phyloP scores from a whole-genome alignment of 208 protist species.

The Trypanosoma vivax region DNA sequence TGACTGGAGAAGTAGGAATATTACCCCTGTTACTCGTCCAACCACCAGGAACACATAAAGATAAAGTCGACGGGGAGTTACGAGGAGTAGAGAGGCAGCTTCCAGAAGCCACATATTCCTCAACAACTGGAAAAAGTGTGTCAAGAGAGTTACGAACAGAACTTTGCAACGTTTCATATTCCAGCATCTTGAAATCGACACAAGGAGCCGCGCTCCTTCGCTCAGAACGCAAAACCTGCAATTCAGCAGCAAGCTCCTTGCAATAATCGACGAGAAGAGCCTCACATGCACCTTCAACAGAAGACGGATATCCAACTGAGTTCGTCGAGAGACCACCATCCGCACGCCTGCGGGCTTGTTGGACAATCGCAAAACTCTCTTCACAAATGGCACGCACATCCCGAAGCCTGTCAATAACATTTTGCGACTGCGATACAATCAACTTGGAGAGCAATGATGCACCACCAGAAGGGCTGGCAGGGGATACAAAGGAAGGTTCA shows the following conservation, averaged over 20 bases:
- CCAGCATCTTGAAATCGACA: background rate
- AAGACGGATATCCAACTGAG: background rate
- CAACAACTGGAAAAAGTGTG: background rate
- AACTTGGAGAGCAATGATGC: conserved; percentile 2
- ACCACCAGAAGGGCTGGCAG: background rate
- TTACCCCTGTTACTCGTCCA: background rate
- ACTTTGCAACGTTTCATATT: conserved; percentile 1
- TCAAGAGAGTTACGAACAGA: conserved; percentile 3
- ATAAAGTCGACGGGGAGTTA: background rate
- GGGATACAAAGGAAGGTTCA: conserved; percentile 6
- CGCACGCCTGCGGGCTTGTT: background rate
- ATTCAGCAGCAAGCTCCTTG: conserved; percentile 7
- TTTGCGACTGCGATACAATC: background rate
- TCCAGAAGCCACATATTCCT: background rate
- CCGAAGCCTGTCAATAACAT: background rate
- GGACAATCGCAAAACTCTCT: conserved; percentile 6
- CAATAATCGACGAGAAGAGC: conserved; percentile 4
- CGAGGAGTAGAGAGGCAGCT: no score
- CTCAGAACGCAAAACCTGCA: conserved; percentile 7
- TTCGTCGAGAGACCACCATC: background rate
- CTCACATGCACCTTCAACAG: background rate
- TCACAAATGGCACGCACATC: background rate
- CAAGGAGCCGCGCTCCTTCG: background rate
- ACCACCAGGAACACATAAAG: background rate
- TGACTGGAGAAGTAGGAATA: no score